Base-by-base conservation (phyloP, 2,329 filamentous ascomycete species). In the Chalaropsis ovoidea region DNA sequence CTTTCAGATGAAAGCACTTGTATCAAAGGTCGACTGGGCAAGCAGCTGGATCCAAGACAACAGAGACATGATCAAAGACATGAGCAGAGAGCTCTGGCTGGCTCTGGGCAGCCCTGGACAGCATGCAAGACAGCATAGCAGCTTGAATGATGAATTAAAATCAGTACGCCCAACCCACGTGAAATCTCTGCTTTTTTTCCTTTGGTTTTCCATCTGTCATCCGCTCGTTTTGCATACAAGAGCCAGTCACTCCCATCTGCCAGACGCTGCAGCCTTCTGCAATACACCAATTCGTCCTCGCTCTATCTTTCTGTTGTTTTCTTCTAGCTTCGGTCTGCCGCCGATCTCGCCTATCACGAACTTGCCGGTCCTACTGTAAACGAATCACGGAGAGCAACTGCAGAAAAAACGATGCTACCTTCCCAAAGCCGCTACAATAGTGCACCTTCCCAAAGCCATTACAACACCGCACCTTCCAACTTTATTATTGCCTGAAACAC, bases 391-490 rank as follows among this genome's bases (percentile, higher is more conserved):
- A 7, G 27, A 19, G 3, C 54, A 58, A 8, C 15, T 39, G 54
- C 54, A 39, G 24, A 39, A 39, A 39, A 4, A 58, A 58, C 27
- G n/a, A 58, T 58, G n/a, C 54, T n/a, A 58, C 54, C 54, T 24
- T 58, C 54, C 54, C 19, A n/a, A n/a, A n/a, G 15, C n/a, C 24
- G 39, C 19, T 58, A 39, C 54, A 58, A 58, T 27, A 15, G 27
- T 58, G 54, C 17, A 31, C 54, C 31, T 58, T 58, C 54, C 54
- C n/a, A n/a, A n/a, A n/a, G n/a, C n/a, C 24, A 58, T 39, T 58
- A 39, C 54, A 58, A 58, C 54, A 15, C 54, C 39, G 54, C 17
- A 31, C 54, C 31, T 58, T 58, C 54, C 54, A 58, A 58, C 54
- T 58, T 15, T 39, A 3, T 35, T 58, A 31, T 19, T 58, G 17